Conservation (phyloP, 78 protist species). For the Protostelium mycophagum region DNA sequence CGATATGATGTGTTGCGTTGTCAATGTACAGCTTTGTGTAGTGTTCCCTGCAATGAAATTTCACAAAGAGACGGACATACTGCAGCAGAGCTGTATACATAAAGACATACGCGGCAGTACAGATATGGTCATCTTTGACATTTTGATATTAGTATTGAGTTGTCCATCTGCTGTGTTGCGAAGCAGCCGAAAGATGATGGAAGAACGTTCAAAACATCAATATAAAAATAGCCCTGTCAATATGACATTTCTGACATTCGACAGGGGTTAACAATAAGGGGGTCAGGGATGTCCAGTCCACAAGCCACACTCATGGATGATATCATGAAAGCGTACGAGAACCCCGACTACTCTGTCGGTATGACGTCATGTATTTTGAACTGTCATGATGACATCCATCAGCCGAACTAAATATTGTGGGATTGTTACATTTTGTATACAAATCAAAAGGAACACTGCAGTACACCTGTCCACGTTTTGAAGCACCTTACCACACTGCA, state of each 20-base stretch:
- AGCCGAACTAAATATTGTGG: conserved; percentile 8
- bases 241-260: too few species aligned
- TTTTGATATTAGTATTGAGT: too few species aligned
- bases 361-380: too few species aligned
- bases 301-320: conserved; percentile 14
- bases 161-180: too few species aligned
- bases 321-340: conserved; percentile 29
- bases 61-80: neutral
- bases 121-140: too few species aligned
- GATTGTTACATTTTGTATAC: conserved; percentile 49
- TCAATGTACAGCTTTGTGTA: neutral
- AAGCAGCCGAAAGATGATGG: too few species aligned
- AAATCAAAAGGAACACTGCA: conserved; percentile 18
- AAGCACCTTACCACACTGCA: conserved; percentile 28
- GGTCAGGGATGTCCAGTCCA: neutral
- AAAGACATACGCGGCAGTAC: too few species aligned
- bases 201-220: too few species aligned
- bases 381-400: too few species aligned
- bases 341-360: conserved; percentile 19
- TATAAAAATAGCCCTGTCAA: too few species aligned
- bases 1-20: neutral
- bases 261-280: neutral
- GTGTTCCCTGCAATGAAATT: neutral
- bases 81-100: conserved; percentile 16
- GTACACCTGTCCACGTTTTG: conserved; percentile 27